These are phyloP conservation scores for Penicillium brasilianum DNA, from an alignment of 2,329 filamentous ascomycete species.

Conservation along the genomic window DNA sequence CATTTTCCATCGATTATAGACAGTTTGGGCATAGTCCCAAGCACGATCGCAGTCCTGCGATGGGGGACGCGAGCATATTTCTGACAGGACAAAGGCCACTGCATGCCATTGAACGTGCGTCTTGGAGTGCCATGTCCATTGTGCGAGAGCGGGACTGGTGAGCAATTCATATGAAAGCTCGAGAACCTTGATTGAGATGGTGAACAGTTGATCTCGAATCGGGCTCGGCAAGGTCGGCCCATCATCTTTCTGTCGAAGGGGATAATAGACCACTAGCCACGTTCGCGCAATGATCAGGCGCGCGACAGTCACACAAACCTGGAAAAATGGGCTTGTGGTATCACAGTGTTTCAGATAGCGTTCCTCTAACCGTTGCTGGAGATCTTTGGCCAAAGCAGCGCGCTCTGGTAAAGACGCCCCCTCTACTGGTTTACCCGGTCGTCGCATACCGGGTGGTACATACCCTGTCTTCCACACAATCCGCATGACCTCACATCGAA, in stretches of 20 bases:
- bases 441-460: constrained; percentile 24
- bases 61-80: constrained; percentile 63
- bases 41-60: constrained; percentile 60
- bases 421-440: background rate
- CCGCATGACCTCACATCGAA: constrained; percentile 57
- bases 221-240: background rate
- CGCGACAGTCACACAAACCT: constrained; percentile 18
- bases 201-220: constrained; percentile 56
- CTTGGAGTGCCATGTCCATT: constrained; percentile 67
- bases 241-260: constrained; percentile 9
- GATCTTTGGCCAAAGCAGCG: constrained; percentile 15
- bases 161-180: constrained; percentile 69
- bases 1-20: constrained; percentile 32
- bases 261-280: constrained; percentile 26
- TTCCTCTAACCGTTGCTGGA: constrained; percentile 21
- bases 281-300: constrained; percentile 24
- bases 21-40: constrained; percentile 59
- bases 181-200: constrained; percentile 71
- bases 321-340: constrained; percentile 13
- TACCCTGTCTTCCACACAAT: constrained; percentile 42
- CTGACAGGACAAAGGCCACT: constrained; percentile 63
- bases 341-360: constrained; percentile 28
- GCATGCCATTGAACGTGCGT: constrained; percentile 69
- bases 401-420: constrained; percentile 3
- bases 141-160: constrained; percentile 59